Percentiles rank a stretch among this genome's conserved stretches.
These are phyloP conservation scores for Aspergillus glaucus DNA, from an alignment of 2,329 filamentous ascomycete genomes.

Conservation along the genomic window DNA sequence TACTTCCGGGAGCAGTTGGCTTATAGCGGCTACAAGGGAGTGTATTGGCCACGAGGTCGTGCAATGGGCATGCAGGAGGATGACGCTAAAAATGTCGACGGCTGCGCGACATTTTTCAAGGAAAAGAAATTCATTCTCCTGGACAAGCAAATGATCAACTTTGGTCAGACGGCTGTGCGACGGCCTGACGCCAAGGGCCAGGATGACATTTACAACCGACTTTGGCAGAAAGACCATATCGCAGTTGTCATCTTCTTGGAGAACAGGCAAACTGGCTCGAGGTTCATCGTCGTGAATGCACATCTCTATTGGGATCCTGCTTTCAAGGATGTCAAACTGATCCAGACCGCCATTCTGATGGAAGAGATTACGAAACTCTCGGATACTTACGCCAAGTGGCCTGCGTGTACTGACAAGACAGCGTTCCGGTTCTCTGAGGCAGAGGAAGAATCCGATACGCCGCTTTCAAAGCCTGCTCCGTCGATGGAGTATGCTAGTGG, in stretches of 20 bases:
- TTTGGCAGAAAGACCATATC: conserved; percentile 98
- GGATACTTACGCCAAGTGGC: conserved; percentile 74
- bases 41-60: conserved; percentile 85
- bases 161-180: conserved; percentile 85
- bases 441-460: conserved; percentile 37
- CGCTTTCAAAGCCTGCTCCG: conserved; percentile 59
- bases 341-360: conserved; percentile 93
- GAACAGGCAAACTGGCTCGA: conserved; percentile 80
- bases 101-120: conserved; percentile 96
- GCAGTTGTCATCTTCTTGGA: conserved; percentile 88
- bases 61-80: conserved; percentile 87
- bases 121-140: conserved; percentile 87
- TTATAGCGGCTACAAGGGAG: conserved; percentile 83
- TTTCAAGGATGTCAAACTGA: conserved; percentile 88
- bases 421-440: conserved; percentile 47
- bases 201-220: conserved; percentile 94
- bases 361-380: conserved; percentile 82
- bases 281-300: conserved; percentile 86
- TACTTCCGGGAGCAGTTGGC: conserved; percentile 84
- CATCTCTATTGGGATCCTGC: conserved; percentile 93
- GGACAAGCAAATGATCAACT: conserved; percentile 91
- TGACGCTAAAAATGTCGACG: conserved; percentile 84
- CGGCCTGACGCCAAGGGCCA: conserved; percentile 95
- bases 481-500: conserved; percentile 82
- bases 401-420: conserved; percentile 73